Evolutionary conservation across 176 grass and related monocot genomes (phyloP).

Genomic region (Leersia perrieri): DNA sequence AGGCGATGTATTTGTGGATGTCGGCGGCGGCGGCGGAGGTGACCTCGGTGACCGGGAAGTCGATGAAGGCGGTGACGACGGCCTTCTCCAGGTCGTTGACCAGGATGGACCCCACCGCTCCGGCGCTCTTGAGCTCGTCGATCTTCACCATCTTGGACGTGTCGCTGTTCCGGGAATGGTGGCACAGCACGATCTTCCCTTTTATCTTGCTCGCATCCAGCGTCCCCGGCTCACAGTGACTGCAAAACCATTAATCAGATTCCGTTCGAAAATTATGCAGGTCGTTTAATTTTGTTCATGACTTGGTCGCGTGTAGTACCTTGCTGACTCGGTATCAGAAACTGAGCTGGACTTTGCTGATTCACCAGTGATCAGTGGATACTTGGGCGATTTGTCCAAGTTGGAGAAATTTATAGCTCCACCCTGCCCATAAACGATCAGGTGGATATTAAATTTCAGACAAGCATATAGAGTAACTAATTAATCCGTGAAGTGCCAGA

Average conservation of each 20-base stretch:
- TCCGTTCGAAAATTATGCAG: not conserved
- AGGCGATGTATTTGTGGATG: conserved; percentile 64
- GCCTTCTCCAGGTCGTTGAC: conserved; percentile 35
- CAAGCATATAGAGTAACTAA: not conserved
- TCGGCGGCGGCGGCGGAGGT: conserved; percentile 38
- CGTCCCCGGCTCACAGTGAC: conserved; percentile 62
- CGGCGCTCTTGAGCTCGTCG: conserved; percentile 48
- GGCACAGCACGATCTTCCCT: conserved; percentile 82
- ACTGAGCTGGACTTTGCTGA: conserved; percentile 59
- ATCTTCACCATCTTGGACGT: conserved; percentile 41
- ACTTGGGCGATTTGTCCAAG: conserved; percentile 61
- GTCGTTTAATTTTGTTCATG: not conserved
- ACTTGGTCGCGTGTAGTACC: conserved; percentile 35
- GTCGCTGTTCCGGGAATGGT: conserved; percentile 42
- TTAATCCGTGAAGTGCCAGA: not conserved
- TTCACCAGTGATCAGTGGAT: conserved; percentile 67
- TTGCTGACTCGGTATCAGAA: conserved; percentile 49
- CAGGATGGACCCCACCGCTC: conserved; percentile 52
- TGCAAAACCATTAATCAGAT: not conserved
- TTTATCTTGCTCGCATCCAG: conserved; percentile 57
- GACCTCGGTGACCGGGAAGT: conserved; percentile 64
- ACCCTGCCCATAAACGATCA: conserved; percentile 36
- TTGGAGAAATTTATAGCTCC: conserved; percentile 81
- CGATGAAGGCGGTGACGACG: conserved; percentile 49
- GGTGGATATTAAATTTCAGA: not conserved